Conservation (phyloP, 345 rosid genomes). For the Conringia planisiliqua region DNA sequence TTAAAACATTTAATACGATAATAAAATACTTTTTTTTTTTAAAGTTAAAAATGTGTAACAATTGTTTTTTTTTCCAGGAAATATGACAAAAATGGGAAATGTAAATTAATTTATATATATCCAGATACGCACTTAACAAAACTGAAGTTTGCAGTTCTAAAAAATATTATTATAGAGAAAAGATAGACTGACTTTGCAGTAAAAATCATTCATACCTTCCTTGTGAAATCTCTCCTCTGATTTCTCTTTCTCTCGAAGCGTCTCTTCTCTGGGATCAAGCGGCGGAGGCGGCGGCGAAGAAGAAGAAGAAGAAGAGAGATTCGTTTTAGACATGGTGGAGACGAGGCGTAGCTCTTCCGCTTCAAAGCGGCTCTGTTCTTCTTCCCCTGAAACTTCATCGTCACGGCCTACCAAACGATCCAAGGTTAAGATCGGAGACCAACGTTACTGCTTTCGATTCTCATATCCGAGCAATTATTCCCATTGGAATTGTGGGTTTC, state of each 20-base stretch:
- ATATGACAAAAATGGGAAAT: background rate
- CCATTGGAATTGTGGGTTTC: background rate
- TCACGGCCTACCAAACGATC: conserved; percentile 63
- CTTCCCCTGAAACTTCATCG: conserved; percentile 33
- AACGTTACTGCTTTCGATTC: background rate
- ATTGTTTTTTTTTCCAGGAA: background rate
- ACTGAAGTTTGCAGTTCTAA: background rate
- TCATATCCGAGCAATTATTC: background rate
- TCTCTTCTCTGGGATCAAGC: conserved; percentile 46
- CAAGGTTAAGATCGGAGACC: conserved; percentile 47
- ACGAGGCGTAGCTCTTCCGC: conserved; percentile 85
- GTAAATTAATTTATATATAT: background rate
- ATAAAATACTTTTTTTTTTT: background rate
- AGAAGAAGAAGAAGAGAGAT: background rate
- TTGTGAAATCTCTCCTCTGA: background rate
- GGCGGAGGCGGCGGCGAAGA: conserved; percentile 27
- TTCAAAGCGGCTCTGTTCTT: conserved; percentile 55
- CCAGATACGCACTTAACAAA: background rate
- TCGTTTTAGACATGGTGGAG: conserved; percentile 63
- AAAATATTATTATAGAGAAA: background rate
- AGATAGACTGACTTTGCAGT: conserved; percentile 4
- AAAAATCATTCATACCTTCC: background rate
- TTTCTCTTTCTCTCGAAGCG: conserved; percentile 8
- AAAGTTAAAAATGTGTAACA: background rate
- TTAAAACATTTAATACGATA: background rate